Evolutionary conservation across 164 flowering plant species (phyloP), one percentile per base, ranked within the genome.

Genomic region (Macadamia integrifolia): DNA sequence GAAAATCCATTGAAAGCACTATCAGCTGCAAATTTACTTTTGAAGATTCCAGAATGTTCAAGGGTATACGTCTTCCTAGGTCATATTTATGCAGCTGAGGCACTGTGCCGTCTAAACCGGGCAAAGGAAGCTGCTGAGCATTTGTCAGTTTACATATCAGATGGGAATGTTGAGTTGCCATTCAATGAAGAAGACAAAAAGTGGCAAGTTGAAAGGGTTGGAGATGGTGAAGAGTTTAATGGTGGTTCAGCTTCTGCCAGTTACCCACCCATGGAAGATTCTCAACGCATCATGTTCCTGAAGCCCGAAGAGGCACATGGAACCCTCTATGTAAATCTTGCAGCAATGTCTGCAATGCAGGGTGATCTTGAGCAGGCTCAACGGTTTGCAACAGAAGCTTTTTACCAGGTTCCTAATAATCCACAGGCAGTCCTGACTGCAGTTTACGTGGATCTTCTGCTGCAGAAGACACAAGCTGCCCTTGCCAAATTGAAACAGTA

Each of bases 11-110:
- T 84, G 75, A 87, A 80, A 75, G 96, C 99, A 63, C 78, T 95
- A 40, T 76, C 86, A 12, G 63, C 75, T 29, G 89, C 97, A 23
- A 74, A 42, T 17, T 80, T 84, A 68, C 88, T 95, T 49, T 66
- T 95, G 75, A 78, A 78, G 63, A 74, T 88, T 66, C 88, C 86
- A 35, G 88, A 86, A 32, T 84, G 92, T 77, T 86, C 94, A 13
- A 87, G 70, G 70, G 74, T 87, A 66, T 87, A 80, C 72, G 29
- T 74, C 6, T 94, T 88, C 72, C 72, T 90, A 13, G 96, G 87
- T 50, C 88, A 78, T 73, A 70, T 89, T 31, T 92, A 89, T 81
- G 97, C 92, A 64, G 97, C 98, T 0, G 99, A 92, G 78, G 95
- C 99, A 28, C 82, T 92, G 6, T 92, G 97, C 82, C 69, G 78